Conservation (phyloP, 495 filamentous ascomycete genomes). For the Aspergillus cavernicola region DNA sequence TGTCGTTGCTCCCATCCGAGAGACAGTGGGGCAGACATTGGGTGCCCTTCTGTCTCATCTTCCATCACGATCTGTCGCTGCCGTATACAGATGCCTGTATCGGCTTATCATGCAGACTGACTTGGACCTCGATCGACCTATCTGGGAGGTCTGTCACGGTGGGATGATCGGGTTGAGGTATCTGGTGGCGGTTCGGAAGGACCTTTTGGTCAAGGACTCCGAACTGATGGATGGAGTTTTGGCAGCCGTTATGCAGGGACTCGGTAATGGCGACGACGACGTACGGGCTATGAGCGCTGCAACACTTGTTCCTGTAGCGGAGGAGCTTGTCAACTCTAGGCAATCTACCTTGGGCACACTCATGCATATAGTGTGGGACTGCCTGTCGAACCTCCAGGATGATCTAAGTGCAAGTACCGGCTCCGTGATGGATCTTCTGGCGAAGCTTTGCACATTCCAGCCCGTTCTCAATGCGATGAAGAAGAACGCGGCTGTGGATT, state of each 20-base stretch:
- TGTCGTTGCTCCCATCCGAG: conserved; percentile 90
- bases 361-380: conserved; percentile 96
- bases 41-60: conserved; percentile 84
- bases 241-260: conserved; percentile 87
- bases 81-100: conserved; percentile 75
- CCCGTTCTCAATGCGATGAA: conserved; percentile 95
- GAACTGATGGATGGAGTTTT: conserved; percentile 91
- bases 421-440: conserved; percentile 94
- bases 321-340: conserved; percentile 84
- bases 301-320: conserved; percentile 90
- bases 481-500: conserved; percentile 73
- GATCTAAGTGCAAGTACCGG: conserved; percentile 96
- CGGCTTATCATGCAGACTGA: conserved; percentile 90
- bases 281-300: conserved; percentile 96
- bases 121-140: conserved; percentile 59
- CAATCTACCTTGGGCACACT: conserved; percentile 69
- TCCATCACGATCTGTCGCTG: conserved; percentile 66
- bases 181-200: conserved; percentile 88
- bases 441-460: conserved; percentile 91
- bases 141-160: conserved; percentile 96
- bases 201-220: conserved; percentile 76
- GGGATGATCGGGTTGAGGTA: conserved; percentile 97
- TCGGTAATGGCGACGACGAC: conserved; percentile 88
- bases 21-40: conserved; percentile 94
- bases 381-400: conserved; percentile 89